phyloP scores from a whole-genome alignment of 192 early-diverging fungal species.

The Backusella parvicylindrica region DNA sequence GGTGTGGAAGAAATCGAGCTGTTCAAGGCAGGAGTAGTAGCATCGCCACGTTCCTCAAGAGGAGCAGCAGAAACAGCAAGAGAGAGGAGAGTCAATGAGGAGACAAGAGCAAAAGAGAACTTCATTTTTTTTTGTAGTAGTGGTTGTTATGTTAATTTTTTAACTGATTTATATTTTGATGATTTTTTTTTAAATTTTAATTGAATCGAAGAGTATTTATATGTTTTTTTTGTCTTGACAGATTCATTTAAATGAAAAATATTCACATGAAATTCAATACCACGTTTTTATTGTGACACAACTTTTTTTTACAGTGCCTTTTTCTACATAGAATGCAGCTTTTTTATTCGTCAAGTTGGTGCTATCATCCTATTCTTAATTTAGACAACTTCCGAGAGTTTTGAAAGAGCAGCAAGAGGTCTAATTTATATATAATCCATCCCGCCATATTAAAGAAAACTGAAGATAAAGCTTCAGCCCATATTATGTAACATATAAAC shows the following conservation, averaged over 20 bases:
- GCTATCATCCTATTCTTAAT: not conserved
- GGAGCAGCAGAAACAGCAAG: not conserved
- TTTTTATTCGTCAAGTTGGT: not conserved
- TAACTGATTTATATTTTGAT: not conserved
- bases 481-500: not conserved
- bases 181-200: not conserved
- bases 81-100: not conserved
- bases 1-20: not conserved
- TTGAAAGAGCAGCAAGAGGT: not conserved
- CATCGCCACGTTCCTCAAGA: not conserved
- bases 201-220: not conserved
- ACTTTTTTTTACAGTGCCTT: not conserved
- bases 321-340: not conserved
- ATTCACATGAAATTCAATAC: not conserved
- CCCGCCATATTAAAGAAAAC: not conserved
- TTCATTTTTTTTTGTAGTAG: not conserved
- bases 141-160: not conserved
- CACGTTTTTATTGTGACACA: not conserved
- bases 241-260: not conserved
- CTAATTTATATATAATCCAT: not conserved
- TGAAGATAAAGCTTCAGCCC: not conserved
- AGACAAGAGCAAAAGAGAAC: not conserved
- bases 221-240: not conserved
- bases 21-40: not conserved
- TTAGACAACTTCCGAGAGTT: not conserved